Base-by-base conservation (phyloP, 176 grass and related monocot genomes). In the Secale cereale region DNA sequence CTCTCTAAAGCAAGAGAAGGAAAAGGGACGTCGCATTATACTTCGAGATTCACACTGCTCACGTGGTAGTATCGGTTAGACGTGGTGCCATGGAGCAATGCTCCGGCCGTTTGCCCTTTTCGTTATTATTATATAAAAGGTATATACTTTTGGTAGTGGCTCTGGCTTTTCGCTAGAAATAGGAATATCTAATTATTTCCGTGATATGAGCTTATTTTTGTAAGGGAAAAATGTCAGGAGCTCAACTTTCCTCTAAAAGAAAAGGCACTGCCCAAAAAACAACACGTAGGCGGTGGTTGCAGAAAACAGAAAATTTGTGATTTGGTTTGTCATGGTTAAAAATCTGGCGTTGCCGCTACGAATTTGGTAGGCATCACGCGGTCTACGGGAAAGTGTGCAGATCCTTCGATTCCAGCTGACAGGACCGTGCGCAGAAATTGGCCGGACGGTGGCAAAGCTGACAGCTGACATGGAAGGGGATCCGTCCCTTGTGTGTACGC, bases 391-490 rank as follows among this genome's bases (percentile, higher is more conserved):
- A 50, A 50, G 46, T 50, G 46, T 50, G 46, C 15, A 17, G 46
- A 17, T 50, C 46, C 15, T n/a, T 39, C 11, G 22, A 25, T 71
- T 71, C 17, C 29, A 45, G 28, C 14, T 7, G 65, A 82, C 64
- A 1, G 41, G 17, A 20, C 26, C 64, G n/a, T n/a, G n/a, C n/a
- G 26, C 8, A 22, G 23, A 30, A 19, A 1, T 27, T 48, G 59
- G 84, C 70, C 80, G 59, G 80, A 64, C 80, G 74, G 80, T 83
- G 74, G 23, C 28, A 2, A 14, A 57, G 26, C 46, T 83, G 84
- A 61, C 59, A 16, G 12, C 9, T 22, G 77, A 65, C 45, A 52
- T 7, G 43, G 22, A 36, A 52, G 48, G 48, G 17, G 43, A 76
- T 46, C 43, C 41, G 11, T 45, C 13, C 45, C 46, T 12, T 45